Conservation (phyloP, 495 filamentous ascomycete species). For the Penicillium argentinense region DNA sequence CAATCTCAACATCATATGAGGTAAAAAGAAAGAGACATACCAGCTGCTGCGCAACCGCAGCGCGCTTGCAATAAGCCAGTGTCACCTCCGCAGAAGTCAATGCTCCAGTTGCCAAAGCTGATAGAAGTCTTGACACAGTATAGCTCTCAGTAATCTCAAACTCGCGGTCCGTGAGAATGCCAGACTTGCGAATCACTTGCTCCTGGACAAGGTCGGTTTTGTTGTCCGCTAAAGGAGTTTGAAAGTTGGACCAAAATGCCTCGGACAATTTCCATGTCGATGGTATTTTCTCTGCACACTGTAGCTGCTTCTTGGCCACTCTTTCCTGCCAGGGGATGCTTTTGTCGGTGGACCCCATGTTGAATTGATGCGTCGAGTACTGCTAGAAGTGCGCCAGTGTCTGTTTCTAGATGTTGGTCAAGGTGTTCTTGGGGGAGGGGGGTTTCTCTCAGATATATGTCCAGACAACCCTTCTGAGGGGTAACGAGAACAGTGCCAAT, state of each 20-base stretch:
- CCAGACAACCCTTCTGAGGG: too few relatives aligned
- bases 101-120: slow-evolving; percentile 20
- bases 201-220: slow-evolving; percentile 22
- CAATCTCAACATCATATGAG: too few relatives aligned
- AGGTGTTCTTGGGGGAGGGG: too few relatives aligned
- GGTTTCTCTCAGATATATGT: too few relatives aligned
- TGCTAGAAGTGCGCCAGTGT: too few relatives aligned
- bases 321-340: slow-evolving; percentile 15
- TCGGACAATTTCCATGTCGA: slow-evolving; percentile 20
- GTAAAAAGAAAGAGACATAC: slow-evolving; percentile 12
- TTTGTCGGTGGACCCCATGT: slow-evolving; percentile 4
- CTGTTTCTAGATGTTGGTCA: too few relatives aligned
- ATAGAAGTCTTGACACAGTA: slow-evolving; percentile 40
- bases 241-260: slow-evolving; percentile 8
- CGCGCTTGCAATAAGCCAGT: slow-evolving; percentile 56
- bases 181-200: slow-evolving; percentile 21
- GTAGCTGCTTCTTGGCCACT: slow-evolving; percentile 33
- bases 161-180: slow-evolving; percentile 36
- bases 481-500: too few relatives aligned
- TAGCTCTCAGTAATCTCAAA: slow-evolving; percentile 49
- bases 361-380: background rate
- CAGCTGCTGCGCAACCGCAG: slow-evolving; percentile 56
- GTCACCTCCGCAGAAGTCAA: slow-evolving; percentile 52
- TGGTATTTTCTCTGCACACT: slow-evolving; percentile 32
- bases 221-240: slow-evolving; percentile 10